Evolutionary conservation across 148 eudicot genomes (phyloP), one percentile per base, ranked within the genome.

Genomic region (Cornus kousa): DNA sequence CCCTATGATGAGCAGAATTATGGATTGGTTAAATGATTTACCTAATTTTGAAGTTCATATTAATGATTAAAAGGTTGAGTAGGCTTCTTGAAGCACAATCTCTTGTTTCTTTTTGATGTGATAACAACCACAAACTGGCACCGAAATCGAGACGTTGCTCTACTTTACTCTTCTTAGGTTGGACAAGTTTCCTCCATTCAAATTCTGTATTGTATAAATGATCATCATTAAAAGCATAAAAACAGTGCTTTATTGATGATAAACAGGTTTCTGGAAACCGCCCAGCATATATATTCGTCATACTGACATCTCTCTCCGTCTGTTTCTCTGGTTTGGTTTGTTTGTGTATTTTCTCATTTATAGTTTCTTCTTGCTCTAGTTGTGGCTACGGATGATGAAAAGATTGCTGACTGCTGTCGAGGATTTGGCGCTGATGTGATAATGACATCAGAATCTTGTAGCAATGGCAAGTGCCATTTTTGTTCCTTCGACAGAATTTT

Each of bases 341-440:
- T 22, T 37, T n/a, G 35, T 17, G 70, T 64, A 22, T 19, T 43
- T 76, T 50, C 39, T 69, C 74, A 71, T 74, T 68, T 3, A 5
- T 46, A 59, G 70, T 46, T 69, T 14, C 46, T 83, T 80, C 31
- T 23, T 76, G 67, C 53, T 87, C 77, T 85, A 94, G 99, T 96
- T 88, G 98, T 96, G 86, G 99, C 98, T 48, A 96, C 98, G 24
- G 99, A 96, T 86, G 97, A 97, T 88, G 94, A 94, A 46, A 94
- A 91, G 86, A 94, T 94, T 85, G 98, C 98, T 59, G 91, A 89
- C 50, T 94, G 98, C 79, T 97, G 98, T 85, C 88, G 90, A 82
- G 93, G 89, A 80, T 94, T 94, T 88, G 99, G 99, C 64, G 98
- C 98, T 77, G 98, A 91, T 83, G 99, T 97, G 83, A 87, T 94